Percentiles rank a stretch among this genome's conserved stretches.
These are phyloP conservation scores for Rhododendron henanense DNA, from an alignment of 148 eudicot genomes.

Conservation along the genomic window DNA sequence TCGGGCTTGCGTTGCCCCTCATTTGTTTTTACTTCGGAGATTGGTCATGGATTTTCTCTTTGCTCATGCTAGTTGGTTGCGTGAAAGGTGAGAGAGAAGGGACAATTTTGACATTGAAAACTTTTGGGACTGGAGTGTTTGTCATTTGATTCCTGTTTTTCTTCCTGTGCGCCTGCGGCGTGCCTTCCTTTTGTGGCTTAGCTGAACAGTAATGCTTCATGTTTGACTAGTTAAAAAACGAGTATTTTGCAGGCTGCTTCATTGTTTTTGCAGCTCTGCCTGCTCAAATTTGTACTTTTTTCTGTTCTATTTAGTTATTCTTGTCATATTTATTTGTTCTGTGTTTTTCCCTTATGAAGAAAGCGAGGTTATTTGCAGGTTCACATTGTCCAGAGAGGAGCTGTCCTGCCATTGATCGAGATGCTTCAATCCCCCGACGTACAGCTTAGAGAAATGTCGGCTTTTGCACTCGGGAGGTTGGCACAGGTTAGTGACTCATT, in stretches of 20 bases:
- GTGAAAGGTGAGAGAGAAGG: neutral
- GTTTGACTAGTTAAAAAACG: neutral
- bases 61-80: neutral
- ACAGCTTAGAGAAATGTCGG: conserved; percentile 90
- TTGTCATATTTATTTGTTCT: neutral
- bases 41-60: conserved; percentile 4
- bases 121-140: neutral
- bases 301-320: neutral
- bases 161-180: too few relatives aligned
- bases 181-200: neutral
- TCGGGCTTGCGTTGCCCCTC: neutral
- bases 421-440: conserved; percentile 81
- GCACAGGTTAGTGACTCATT: conserved; percentile 59
- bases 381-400: conserved; percentile 97
- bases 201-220: neutral
- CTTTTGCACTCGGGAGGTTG: conserved; percentile 97
- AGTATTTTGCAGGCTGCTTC: conserved; percentile 4
- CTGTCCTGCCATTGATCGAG: conserved; percentile 81
- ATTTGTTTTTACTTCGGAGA: neutral
- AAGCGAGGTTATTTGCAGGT: conserved; percentile 39
- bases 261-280: conserved; percentile 4
- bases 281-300: neutral
- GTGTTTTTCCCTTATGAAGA: neutral
- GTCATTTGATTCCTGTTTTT: neutral
- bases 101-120: neutral